A percentile compares a stretch with the other conserved stretches of the same genome.
Evolutionary conservation across 106 monocot genomes (phyloP).

Genomic region (Dactylorhiza incarnata): DNA sequence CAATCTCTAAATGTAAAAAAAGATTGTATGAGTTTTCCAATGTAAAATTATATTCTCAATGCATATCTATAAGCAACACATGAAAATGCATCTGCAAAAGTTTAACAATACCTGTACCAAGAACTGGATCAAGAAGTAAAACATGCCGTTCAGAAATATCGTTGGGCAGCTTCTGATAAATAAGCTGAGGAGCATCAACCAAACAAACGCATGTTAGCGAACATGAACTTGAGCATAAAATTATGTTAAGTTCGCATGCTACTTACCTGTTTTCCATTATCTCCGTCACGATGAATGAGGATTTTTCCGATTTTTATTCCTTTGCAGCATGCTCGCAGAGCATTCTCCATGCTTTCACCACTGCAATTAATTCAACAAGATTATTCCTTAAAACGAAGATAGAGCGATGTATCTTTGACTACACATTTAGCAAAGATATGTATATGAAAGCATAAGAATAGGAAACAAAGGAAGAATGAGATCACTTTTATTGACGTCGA

Average conservation of each 20-base stretch:
- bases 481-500: too few relatives aligned
- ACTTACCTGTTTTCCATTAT: constrained; percentile 79
- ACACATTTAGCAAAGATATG: background rate
- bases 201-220: background rate
- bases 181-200: constrained; percentile 42
- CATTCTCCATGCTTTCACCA: constrained; percentile 99
- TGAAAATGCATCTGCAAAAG: background rate
- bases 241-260: background rate
- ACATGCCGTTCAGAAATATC: constrained; percentile 96
- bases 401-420: background rate
- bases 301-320: constrained; percentile 98
- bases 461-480: too few relatives aligned
- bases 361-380: constrained; percentile 25
- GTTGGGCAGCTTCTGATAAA: constrained; percentile 85
- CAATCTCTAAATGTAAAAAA: too few relatives aligned
- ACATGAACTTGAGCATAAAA: background rate
- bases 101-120: constrained; percentile 63
- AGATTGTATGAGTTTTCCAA: too few relatives aligned
- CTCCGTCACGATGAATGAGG: constrained; percentile 90
- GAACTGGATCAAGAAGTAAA: constrained; percentile 93
- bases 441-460: background rate
- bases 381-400: background rate
- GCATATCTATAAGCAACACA: background rate
- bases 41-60: too few relatives aligned
- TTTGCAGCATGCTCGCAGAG: constrained; percentile 92